Percentiles rank a stretch among this genome's conserved stretches.
Evolutionary conservation across 352 stramenopile genomes (phyloP).

Genomic region (Globisporangium barbulae): DNA sequence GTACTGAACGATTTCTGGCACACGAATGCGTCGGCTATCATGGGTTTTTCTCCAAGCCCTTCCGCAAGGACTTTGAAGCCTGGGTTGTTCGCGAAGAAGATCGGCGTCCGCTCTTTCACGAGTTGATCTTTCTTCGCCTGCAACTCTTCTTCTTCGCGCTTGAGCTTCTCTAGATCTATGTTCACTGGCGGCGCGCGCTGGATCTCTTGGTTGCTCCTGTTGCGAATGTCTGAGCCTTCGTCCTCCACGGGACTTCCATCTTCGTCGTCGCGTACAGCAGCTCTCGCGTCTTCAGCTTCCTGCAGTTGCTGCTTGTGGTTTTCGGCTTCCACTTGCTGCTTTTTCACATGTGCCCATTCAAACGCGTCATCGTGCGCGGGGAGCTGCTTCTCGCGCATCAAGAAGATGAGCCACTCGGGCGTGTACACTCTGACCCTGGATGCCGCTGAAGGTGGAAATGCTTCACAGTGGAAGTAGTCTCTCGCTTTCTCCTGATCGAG

Average conservation of each 20-base stretch:
- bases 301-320: conserved; percentile 13
- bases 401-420: conserved; percentile 63
- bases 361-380: conserved; percentile 23
- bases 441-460: conserved; percentile 27
- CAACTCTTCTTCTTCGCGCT: conserved; percentile 41
- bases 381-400: conserved; percentile 40
- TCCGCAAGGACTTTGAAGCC: conserved; percentile 49
- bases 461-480: conserved; percentile 25
- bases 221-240: conserved; percentile 50
- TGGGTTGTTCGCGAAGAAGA: conserved; percentile 80
- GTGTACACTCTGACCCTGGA: conserved; percentile 37
- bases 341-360: conserved; percentile 32
- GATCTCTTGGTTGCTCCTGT: conserved; percentile 35
- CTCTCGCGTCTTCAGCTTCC: conserved; percentile 21
- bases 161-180: conserved; percentile 33
- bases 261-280: conserved; percentile 11
- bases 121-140: conserved; percentile 47
- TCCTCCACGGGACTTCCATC: conserved; percentile 26
- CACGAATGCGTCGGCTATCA: conserved; percentile 57
- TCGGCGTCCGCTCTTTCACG: conserved; percentile 49
- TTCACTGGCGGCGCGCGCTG: conserved; percentile 31
- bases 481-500: conserved; percentile 34
- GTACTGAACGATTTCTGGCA: conserved; percentile 74
- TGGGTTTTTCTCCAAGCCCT: conserved; percentile 23
- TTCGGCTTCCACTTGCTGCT: conserved; percentile 30